Base-by-base conservation (phyloP, 257 asterid genomes). In the Gentiana macrophylla region DNA sequence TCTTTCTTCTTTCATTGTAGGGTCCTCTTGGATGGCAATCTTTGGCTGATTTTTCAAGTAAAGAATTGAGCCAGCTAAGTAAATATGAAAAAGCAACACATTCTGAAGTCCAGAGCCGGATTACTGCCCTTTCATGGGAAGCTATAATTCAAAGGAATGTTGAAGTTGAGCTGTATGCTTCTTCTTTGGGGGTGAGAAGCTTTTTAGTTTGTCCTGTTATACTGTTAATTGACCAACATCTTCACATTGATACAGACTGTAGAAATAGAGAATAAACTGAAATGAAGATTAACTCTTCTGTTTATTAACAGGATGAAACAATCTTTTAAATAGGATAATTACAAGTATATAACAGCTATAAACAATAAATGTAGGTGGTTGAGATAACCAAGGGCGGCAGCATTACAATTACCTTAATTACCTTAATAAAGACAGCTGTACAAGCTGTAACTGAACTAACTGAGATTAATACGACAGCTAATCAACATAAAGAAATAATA, bases 1-100 rank as follows among this genome's bases (percentile, higher is more conserved):
- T 75, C 24, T 24, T 24, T 35, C 66, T 35, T 52, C 56, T 67
- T 65, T 74, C 63, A 49, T 61, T 63, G 73, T 75, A 91, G 98
- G 97, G 95, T 4, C 97, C 97, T 63, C 81, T 88, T 67, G 86
- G 90, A 53, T 92, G 98, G 95, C 95, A 81, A 61, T 72, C 98
- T 12, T 57, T 84, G 63, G 85, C 89, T 52, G 86, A 80, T 58
- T 78, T 80, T 15, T 86, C 80, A 56, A 63, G 75, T 47, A 89
- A 79, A 70, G 95, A 81, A 67, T 77, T 78, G 57, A 80, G 81
- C 54, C 71, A 84, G 61, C 67, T 75, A 51, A 74, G 89, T 69
- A 86, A 87, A 73, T 74, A 84, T 76, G 86, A 80, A 59, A 77
- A 80, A 65, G 67, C 73, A 3, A 80, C 76, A 50, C 76, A 69